Evolutionary conservation across 352 stramenopile species (phyloP), one percentile per base, ranked within the genome.

Genomic region (Globisporangium takayamanum): DNA sequence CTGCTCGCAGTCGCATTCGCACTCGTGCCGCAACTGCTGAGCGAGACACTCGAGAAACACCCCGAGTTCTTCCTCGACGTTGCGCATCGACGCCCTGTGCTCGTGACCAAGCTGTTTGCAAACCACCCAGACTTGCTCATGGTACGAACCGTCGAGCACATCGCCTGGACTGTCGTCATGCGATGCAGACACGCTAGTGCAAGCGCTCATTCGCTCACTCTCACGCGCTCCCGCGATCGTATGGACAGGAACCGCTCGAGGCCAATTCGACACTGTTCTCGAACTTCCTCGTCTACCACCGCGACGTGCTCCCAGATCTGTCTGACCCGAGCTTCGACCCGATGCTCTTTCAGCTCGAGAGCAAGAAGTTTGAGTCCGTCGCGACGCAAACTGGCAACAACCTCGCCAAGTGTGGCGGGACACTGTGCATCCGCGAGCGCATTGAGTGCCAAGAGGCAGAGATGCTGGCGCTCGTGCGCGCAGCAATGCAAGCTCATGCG

Each of bases 61-160:
- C 78, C 82, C 2, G 78, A 86, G 48, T 74, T 83, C 45, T 78
- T 92, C n/a, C 61, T 88, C 0, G 78, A 90, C 47, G 63, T 89
- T 46, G 82, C 82, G 3, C 78, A 89, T 22, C 70, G 80, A 3
- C 86, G 84, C 39, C 82, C 82, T 1, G 64, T 59, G 10, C 65
- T 92, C 4, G 65, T 92, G n/a, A 72, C 73, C 10, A 55, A 70
- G 14, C 50, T 92, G 7, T 90, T 92, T 62, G 62, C 73, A 6
- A 84, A 81, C 20, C 73, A 86, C 50, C 82, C 80, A 11, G 82
- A 92, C 51, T 48, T 92, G 12, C 60, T 92, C 30, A 67, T 90
- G 53, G 79, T 89, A 61, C 16, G 61, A 50, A 25, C 15, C 28
- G 18, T 16, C 30, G 30, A 36, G 5, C 8, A 8, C 30, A 8